These are phyloP conservation scores for Annulohypoxylon bovei DNA, from an alignment of 495 filamentous ascomycete species.

Conservation along the genomic window DNA sequence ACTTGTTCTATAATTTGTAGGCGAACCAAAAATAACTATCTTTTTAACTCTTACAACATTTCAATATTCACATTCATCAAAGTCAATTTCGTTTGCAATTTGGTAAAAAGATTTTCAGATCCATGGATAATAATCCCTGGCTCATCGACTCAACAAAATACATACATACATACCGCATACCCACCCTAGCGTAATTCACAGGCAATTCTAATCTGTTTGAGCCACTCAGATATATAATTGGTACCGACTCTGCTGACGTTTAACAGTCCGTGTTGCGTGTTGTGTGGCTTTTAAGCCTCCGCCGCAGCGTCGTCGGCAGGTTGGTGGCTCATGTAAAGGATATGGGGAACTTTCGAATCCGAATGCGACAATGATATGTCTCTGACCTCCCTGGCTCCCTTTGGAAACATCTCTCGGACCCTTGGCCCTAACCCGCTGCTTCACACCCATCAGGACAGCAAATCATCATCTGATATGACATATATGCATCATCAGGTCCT, in stretches of 20 bases:
- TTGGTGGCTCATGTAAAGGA: neutral
- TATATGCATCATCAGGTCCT: neutral
- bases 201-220: neutral
- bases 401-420: neutral
- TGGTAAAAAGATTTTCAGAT: no score
- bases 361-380: constrained; percentile 7
- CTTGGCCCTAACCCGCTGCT: neutral
- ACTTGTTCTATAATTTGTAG: no score
- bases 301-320: neutral
- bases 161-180: neutral
- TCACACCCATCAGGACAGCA: neutral
- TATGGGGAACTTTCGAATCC: neutral
- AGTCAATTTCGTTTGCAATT: neutral
- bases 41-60: no score
- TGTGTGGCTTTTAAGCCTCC: constrained; percentile 1
- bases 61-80: neutral
- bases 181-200: neutral
- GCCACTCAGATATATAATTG: neutral
- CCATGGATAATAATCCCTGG: no score
- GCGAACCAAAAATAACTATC: no score
- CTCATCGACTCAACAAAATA: neutral
- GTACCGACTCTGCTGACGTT: neutral
- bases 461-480: neutral
- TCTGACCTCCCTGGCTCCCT: neutral
- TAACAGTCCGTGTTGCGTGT: neutral